Evolutionary conservation across 345 rosid species (phyloP), one percentile per base, ranked within the genome.

Genomic region (Arabidopsis thaliana): DNA sequence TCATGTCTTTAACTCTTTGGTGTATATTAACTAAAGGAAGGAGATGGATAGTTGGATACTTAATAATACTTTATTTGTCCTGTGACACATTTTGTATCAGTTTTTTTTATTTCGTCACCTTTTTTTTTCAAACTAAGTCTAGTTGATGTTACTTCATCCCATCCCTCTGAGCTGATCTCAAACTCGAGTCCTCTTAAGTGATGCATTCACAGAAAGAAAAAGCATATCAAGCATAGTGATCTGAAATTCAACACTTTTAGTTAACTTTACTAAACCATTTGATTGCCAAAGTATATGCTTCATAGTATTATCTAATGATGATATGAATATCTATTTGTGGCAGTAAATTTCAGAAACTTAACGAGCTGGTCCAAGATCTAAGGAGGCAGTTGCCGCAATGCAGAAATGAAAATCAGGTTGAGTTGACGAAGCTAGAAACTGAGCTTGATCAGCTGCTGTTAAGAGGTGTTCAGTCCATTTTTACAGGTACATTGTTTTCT

Each of bases 321-420:
- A 28, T 28, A 28, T 28, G 32, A 25, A 42, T 62, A 52, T 62
- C 44, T 8, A 32, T 2, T 61, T 28, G 32, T 28, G 32, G 32
- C 32, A 28, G 32, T 16, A 28, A 28, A 28, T 0, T 28, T 28
- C 32, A 28, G 32, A 28, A 28, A 2, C 89, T 91, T 61, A 84
- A 86, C 36, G 89, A 82, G 71, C 79, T 81, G 59, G 84, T 89
- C 48, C 82, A 55, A 57, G 85, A 64, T 76, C 93, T 89, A 68
- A 79, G 65, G 30, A 82, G 84, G 73, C 91, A 82, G 68, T 77
- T 91, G 75, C 16, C 66, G 41, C 87, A 72, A 59, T 91, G 97
- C 66, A 84, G 75, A 78, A 75, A 74, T 56, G 87, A 84, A 71
- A 83, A 82, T 58, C 57, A 76, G 28, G 73, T 59, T 45, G 81